These are phyloP conservation scores for Cladophialophora bantiana DNA, from an alignment of 2,329 filamentous ascomycete genomes.

Conservation along the genomic window DNA sequence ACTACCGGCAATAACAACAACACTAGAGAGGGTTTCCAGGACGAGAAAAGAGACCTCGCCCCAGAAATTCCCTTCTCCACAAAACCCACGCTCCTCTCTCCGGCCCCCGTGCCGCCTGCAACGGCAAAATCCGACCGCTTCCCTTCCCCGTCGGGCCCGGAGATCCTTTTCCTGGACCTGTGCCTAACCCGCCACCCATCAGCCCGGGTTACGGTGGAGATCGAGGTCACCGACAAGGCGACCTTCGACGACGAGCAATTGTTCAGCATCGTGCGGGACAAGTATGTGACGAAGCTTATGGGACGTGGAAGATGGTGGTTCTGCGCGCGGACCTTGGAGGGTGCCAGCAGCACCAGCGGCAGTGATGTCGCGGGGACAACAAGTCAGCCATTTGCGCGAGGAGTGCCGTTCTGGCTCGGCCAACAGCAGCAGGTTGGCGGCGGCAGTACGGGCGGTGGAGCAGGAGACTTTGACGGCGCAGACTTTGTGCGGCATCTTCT, in stretches of 20 bases:
- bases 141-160: constrained; percentile 36
- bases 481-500: constrained; percentile 36
- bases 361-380: background rate
- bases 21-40: constrained; percentile 1
- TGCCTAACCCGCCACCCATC: constrained; percentile 34
- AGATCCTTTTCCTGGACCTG: constrained; percentile 39
- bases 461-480: constrained; percentile 28
- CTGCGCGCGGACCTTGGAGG: constrained; percentile 31
- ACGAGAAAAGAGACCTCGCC: constrained; percentile 14
- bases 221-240: constrained; percentile 35
- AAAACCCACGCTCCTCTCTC: constrained; percentile 11
- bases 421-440: background rate
- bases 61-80: constrained; percentile 28
- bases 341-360: constrained; percentile 26
- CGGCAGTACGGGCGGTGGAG: background rate
- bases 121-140: constrained; percentile 35
- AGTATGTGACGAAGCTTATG: constrained; percentile 35
- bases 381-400: background rate
- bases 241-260: constrained; percentile 41
- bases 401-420: constrained; percentile 9
- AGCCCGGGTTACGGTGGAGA: constrained; percentile 29
- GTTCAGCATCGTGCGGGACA: constrained; percentile 36
- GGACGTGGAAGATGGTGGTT: constrained; percentile 31
- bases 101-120: background rate
- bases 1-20: background rate